phyloP scores from a whole-genome alignment of 345 rosid genomes.

The Acer yangbiense region DNA sequence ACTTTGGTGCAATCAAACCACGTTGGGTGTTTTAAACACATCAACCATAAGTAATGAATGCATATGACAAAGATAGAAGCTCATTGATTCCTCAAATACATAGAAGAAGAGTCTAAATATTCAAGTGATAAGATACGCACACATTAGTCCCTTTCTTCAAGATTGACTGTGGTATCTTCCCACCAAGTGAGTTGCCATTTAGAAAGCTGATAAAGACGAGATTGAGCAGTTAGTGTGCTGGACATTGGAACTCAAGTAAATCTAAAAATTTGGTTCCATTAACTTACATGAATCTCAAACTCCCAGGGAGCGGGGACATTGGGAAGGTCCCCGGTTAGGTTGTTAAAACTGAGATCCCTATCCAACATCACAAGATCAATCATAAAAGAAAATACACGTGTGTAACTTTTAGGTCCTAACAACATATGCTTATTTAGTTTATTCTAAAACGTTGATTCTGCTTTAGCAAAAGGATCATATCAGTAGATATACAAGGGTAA shows the following conservation, averaged over 20 bases:
- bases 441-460: neutral
- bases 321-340: conserved; percentile 24
- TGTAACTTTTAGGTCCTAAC: neutral
- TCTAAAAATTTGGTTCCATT: neutral
- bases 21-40: neutral
- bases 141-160: conserved; percentile 29
- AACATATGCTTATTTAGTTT: conserved; percentile 1
- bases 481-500: neutral
- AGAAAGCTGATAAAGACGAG: conserved; percentile 26
- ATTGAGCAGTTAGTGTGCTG: conserved; percentile 9
- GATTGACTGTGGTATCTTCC: conserved; percentile 28
- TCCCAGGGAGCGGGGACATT: neutral
- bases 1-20: neutral
- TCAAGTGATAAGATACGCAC: conserved; percentile 25
- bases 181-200: conserved; percentile 27
- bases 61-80: neutral
- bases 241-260: neutral
- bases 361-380: conserved; percentile 16
- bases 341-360: conserved; percentile 37
- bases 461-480: neutral
- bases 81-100: neutral
- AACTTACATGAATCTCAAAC: conserved; percentile 26
- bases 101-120: neutral
- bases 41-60: neutral
- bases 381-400: neutral